A percentile compares a stretch with the other conserved stretches of the same genome.
These are phyloP conservation scores for Kluyveromyces sp. DNA, from an alignment of 1,139 yeast species.

Conservation along the genomic window DNA sequence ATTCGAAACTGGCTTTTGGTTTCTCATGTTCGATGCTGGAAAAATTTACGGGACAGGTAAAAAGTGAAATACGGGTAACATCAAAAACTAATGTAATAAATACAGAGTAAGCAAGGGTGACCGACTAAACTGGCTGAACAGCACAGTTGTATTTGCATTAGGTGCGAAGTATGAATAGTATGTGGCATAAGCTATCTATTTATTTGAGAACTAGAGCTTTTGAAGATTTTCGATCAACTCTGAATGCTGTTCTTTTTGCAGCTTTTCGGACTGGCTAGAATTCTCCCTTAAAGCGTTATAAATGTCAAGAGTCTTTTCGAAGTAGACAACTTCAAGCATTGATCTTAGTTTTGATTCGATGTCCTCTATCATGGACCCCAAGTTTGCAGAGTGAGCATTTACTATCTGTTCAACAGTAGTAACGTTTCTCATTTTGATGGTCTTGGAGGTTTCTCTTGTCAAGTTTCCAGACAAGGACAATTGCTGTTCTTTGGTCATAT, in stretches of 20 bases:
- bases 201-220: slow-evolving; percentile 13
- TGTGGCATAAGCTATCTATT: not conserved
- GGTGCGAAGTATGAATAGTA: too few relatives aligned
- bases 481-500: slow-evolving; percentile 20
- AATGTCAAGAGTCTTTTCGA: slow-evolving; percentile 88
- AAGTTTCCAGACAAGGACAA: slow-evolving; percentile 72
- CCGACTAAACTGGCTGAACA: too few relatives aligned
- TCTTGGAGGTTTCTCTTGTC: slow-evolving; percentile 67
- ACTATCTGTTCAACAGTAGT: slow-evolving; percentile 26
- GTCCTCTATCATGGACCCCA: slow-evolving; percentile 83
- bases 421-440: slow-evolving; percentile 32
- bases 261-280: slow-evolving; percentile 10
- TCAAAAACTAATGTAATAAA: too few relatives aligned
- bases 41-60: too few relatives aligned
- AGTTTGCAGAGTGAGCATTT: slow-evolving; percentile 64
- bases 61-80: too few relatives aligned
- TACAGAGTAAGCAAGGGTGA: too few relatives aligned
- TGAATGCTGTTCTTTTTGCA: slow-evolving; percentile 21
- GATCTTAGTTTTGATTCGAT: slow-evolving; percentile 83
- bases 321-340: slow-evolving; percentile 85
- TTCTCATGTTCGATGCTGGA: too few relatives aligned
- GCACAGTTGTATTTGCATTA: too few relatives aligned
- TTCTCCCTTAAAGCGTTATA: slow-evolving; percentile 23
- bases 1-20: too few relatives aligned
- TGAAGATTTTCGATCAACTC: slow-evolving; percentile 28